Percentiles rank a stretch among this genome's conserved stretches.
Conservation (phyloP, 2,329 filamentous ascomycete species). For the Spiromastix sp. region DNA sequence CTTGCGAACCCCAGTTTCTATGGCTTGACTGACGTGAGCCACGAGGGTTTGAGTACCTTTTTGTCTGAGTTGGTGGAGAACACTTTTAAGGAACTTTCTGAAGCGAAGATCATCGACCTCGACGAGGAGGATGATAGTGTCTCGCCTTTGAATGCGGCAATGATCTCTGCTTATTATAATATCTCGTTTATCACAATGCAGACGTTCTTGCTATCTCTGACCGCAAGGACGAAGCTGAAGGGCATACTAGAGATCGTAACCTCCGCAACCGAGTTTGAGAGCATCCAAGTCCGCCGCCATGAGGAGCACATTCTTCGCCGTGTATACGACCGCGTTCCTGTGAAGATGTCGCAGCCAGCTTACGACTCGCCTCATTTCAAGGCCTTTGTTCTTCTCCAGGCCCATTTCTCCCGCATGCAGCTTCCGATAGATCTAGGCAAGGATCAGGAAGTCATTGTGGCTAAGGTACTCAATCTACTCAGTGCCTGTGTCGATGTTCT, state of each 20-base stretch:
- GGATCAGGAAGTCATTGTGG: slow-evolving; percentile 81
- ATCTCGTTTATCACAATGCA: slow-evolving; percentile 99
- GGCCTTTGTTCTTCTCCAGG: slow-evolving; percentile 91
- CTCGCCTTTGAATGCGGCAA: slow-evolving; percentile 83
- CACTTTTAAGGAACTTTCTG: slow-evolving; percentile 78
- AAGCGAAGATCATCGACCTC: slow-evolving; percentile 91
- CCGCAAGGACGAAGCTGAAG: slow-evolving; percentile 84
- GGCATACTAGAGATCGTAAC: slow-evolving; percentile 94
- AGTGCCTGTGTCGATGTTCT: slow-evolving; percentile 91
- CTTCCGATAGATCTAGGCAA: slow-evolving; percentile 90
- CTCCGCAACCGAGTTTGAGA: slow-evolving; percentile 91
- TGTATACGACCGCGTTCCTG: slow-evolving; percentile 88
- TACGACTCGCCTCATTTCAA: slow-evolving; percentile 98
- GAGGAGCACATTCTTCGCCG: slow-evolving; percentile 79
- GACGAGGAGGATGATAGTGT: slow-evolving; percentile 90
- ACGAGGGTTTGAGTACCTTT: slow-evolving; percentile 88
- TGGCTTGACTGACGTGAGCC: slow-evolving; percentile 73
- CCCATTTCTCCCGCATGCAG: slow-evolving; percentile 96
- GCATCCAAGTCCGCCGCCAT: slow-evolving; percentile 85
- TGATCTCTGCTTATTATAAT: slow-evolving; percentile 99
- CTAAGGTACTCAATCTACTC: slow-evolving; percentile 75
- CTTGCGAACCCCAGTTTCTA: slow-evolving; percentile 97
- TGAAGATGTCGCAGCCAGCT: slow-evolving; percentile 80
- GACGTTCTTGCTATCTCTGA: slow-evolving; percentile 87
- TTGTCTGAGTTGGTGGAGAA: slow-evolving; percentile 90